Evolutionary conservation across 306 rosid genomes (phyloP), one percentile per base, ranked within the genome.

Genomic region (Elaeagnus macrophylla): DNA sequence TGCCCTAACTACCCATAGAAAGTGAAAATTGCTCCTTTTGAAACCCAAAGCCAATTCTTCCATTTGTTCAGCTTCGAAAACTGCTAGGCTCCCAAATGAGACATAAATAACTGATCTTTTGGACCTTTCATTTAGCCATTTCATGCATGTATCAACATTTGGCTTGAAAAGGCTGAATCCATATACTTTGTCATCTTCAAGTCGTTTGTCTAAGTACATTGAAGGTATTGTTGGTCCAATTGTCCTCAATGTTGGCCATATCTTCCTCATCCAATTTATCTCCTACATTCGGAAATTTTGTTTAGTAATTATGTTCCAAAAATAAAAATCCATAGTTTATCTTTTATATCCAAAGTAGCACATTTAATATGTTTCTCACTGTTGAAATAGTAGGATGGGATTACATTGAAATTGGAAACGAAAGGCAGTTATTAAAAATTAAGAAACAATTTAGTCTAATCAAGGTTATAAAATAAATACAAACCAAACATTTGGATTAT

Each of bases 41-140:
- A 65, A n/a, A 12, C 62, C 69, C 36, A 16, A n/a, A 11, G 69
- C 69, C 12, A 65, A 38, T 56, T 65, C 69, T 12, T 43, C 46
- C 53, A 65, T 55, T 36, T 65, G 51, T 20, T 56, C 49, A 2
- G 25, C 19, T 10, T 14, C 48, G 1, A 56, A 42, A n/a, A 41
- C 6, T 2, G 69, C 62, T 16, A 35, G 11, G 36, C 69, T 65
- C n/a, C 69, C 69, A 15, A 65, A 56, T 48, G 69, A 65, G n/a
- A 58, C 62, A 47, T 56, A 55, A 10, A 47, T 50, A 5, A 65
- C 69, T 4, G 69, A 55, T 16, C 62, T 49, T 12, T 39, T 17
- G 37, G 56, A 25, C 42, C 48, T 65, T 16, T 53, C 17, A 56
- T 39, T 37, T 0, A 65, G 43, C 69, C 69, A 65, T 0, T 13